These are phyloP conservation scores for Rhododendron vialii DNA, from an alignment of 148 eudicot species.

Conservation along the genomic window DNA sequence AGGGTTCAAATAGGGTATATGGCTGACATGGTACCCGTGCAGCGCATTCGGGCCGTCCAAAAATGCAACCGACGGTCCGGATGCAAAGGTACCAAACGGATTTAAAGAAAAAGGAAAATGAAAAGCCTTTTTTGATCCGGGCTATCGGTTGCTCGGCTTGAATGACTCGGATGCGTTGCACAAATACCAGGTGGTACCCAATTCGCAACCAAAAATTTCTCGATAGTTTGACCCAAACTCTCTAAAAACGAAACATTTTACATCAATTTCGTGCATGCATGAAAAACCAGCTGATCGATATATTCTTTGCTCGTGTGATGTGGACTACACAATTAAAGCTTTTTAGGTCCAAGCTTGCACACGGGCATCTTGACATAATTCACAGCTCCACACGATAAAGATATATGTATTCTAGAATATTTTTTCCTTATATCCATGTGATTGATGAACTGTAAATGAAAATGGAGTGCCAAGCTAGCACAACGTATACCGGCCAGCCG, in stretches of 20 bases:
- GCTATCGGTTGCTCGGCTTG: too few species aligned
- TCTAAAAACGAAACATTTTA: not conserved
- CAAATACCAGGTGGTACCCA: too few species aligned
- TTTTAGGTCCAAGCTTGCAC: not conserved
- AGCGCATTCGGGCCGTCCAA: too few species aligned
- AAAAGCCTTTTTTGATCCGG: too few species aligned
- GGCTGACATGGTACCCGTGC: too few species aligned
- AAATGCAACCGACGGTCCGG: too few species aligned
- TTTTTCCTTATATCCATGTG: not conserved
- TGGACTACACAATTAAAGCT: not conserved
- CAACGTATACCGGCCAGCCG: not conserved
- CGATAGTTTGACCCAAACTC: not conserved
- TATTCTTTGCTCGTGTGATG: slow-evolving; percentile 1
- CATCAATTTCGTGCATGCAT: not conserved
- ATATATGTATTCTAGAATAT: not conserved
- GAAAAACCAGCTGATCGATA: not conserved
- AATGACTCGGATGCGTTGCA: too few species aligned
- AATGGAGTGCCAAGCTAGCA: not conserved
- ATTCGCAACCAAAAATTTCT: too few species aligned
- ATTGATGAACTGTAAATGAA: not conserved
- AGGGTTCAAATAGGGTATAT: too few species aligned
- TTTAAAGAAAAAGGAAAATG: too few species aligned
- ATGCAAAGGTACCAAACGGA: too few species aligned
- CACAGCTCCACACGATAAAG: not conserved
- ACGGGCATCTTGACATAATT: not conserved